These are phyloP conservation scores for Microbotryum silenes-acaulis DNA, from an alignment of 1,284 basidiomycete species.

Conservation along the genomic window DNA sequence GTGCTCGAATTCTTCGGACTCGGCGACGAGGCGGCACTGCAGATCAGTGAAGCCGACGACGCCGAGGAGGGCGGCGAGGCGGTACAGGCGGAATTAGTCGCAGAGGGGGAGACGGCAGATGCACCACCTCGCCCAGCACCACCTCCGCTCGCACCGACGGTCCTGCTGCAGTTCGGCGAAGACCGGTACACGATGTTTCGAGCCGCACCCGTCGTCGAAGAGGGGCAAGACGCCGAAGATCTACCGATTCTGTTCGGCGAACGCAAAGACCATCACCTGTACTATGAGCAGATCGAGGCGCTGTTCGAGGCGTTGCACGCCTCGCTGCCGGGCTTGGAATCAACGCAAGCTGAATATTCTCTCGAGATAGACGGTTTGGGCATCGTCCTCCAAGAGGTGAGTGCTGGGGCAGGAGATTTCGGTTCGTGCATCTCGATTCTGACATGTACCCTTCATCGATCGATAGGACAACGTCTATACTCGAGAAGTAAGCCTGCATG, in stretches of 20 bases:
- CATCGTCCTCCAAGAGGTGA: constrained; percentile 28
- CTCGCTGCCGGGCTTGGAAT: constrained; percentile 9
- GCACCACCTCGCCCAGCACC: too few relatives aligned
- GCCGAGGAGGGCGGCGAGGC: neutral
- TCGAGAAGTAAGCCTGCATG: constrained; percentile 28
- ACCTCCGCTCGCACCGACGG: constrained; percentile 6
- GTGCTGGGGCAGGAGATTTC: neutral
- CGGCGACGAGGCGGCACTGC: too few relatives aligned
- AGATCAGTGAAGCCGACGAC: neutral
- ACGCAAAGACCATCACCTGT: constrained; percentile 17
- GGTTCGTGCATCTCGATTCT: neutral
- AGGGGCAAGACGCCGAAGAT: constrained; percentile 1
- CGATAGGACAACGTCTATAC: constrained; percentile 34
- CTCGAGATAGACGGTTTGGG: constrained; percentile 29
- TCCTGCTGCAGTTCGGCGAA: constrained; percentile 12
- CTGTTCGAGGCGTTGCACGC: constrained; percentile 19
- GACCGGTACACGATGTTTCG: constrained; percentile 18
- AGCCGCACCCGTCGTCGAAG: neutral
- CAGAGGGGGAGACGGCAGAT: too few relatives aligned
- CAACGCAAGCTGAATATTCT: constrained; percentile 20
- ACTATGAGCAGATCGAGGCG: constrained; percentile 23
- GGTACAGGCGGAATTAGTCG: too few relatives aligned
- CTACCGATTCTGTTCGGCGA: constrained; percentile 9
- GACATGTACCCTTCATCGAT: neutral
- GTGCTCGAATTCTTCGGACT: neutral